Base-by-base conservation (phyloP, 73 alveolate species). In the Tetrahymena malaccensis region DNA sequence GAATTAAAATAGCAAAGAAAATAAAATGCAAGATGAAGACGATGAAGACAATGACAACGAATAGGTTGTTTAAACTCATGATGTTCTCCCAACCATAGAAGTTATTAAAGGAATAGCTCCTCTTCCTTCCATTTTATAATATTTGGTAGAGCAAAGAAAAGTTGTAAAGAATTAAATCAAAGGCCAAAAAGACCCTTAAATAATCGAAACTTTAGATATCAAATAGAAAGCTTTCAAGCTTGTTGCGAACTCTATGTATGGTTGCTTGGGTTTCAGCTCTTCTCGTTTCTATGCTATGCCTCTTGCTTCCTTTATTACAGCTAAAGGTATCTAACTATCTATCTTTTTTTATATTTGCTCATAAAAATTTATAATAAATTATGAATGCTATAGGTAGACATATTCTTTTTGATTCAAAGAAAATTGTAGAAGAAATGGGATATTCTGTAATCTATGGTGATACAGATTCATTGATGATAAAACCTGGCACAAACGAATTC, bases 181-280 rank as follows among this genome's bases (percentile, higher is more conserved):
- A 93, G 37, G 85, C 34, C 38, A 70, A 31, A 25, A 50, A 55
- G 97, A 94, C 43, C 89, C 35, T 21, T 93, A 85, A 55, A 35
- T 50, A 40, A 44, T 85, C 34, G 40, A 95, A 93, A 93, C 40
- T 85, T 89, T 55, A 34, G 94, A 95, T 85, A 95, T 95, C 35
- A 85, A 89, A 85, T 85, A 95, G 89, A 96, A 98, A 97, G 99
- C 99, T 0, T 95, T 99, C 70, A 99, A 99, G 98, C 98, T 99
- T 55, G 98, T 99, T n/a, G 99, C 99, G 31, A 99, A 99, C 97
- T 97, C 99, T 35, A 98, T 99, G 98, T 99, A 99, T 96, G 99
- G 99, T 31, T 99, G 99, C 97, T 97, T 99, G 94, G 99, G 99
- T 44, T 99, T 99, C 95, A 97, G 98, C 94, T 97, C 98, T 94